Conservation (phyloP, 805 yeast species). For the Kluyveromyces aestuarii region DNA sequence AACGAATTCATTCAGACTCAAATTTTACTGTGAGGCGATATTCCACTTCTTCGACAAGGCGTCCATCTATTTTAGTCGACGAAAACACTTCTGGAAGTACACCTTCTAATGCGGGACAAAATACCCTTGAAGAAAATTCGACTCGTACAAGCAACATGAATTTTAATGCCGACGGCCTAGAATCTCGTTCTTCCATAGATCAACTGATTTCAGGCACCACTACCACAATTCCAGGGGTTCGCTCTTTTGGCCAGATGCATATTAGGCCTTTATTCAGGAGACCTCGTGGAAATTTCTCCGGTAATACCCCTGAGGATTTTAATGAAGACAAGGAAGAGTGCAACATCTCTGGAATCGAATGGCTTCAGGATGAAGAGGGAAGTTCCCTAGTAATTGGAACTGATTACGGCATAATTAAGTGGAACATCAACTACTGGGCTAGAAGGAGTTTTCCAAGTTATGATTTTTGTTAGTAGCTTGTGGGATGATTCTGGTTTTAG, state of each 20-base stretch:
- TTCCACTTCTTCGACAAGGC: constrained; percentile 13
- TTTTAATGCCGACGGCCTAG: not conserved
- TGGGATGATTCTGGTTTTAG: no score
- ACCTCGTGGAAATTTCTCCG: not conserved
- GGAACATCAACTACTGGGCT: constrained; percentile 61
- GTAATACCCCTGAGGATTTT: not conserved
- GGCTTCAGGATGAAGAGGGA: constrained; percentile 43
- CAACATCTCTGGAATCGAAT: constrained; percentile 55
- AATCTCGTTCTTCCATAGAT: not conserved
- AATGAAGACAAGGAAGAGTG: constrained; percentile 27
- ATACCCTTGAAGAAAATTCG: not conserved
- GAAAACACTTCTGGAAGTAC: not conserved
- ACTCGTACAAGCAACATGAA: not conserved
- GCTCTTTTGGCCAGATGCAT: not conserved
- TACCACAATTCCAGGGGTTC: not conserved
- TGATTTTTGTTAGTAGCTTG: constrained; percentile 30
- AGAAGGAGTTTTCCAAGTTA: constrained; percentile 53
- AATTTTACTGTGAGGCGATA: constrained; percentile 20
- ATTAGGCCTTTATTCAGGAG: not conserved
- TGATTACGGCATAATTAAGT: constrained; percentile 56
- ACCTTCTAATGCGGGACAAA: not conserved
- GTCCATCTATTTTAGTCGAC: not conserved
- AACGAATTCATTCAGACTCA: not conserved
- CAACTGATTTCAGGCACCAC: not conserved
- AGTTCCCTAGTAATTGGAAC: constrained; percentile 51